Evolutionary conservation across 169 alveolate genomes (phyloP), one percentile per base, ranked within the genome.

Genomic region (Blepharisma undulans): DNA sequence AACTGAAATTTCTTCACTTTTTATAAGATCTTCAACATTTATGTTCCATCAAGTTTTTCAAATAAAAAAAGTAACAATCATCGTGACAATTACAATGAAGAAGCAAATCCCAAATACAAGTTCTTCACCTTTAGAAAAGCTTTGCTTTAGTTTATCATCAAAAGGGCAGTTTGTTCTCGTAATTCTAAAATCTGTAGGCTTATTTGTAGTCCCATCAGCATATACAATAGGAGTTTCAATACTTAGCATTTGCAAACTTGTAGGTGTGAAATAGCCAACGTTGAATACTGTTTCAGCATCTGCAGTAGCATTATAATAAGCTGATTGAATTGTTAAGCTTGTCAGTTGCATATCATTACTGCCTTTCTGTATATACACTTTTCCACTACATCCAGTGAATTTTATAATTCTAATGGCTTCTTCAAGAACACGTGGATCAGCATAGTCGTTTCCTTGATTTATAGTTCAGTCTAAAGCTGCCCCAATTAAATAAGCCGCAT

Each of bases 331-430:
- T 33, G 19, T n/a, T 82, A 48, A 36, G 60, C 33, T 80, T 60
- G 88, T 80, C 89, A 32, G 10, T 82, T 66, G 85, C 76, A n/a
- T 33, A 34, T 88, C 92, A 48, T 88, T 88, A 25, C 33, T 76
- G 4, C 74, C 74, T 59, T 71, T 8, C 22, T 88, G 66, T 6
- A 88, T 76, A n/a, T 19, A 25, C 0, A 88, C 87, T 19, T 19
- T 22, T 2, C 92, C 92, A 21, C 87, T 88, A 30, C 60, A n/a
- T 2, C 92, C 92, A 29, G 14, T 0, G 25, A 88, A 88, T 72
- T 48, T 88, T 21, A 88, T 77, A 27, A 19, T 27, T 76, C 92
- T 88, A 30, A 88, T 22, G 1, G 92, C 8, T 33, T 25, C 8
- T 88, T 74, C 32, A 0, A 88, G 22, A 7, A 12, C 27, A 0